A percentile compares a stretch with the other conserved stretches of the same genome.
Conservation (phyloP, 306 rosid species). For the Rosa lucieae region DNA sequence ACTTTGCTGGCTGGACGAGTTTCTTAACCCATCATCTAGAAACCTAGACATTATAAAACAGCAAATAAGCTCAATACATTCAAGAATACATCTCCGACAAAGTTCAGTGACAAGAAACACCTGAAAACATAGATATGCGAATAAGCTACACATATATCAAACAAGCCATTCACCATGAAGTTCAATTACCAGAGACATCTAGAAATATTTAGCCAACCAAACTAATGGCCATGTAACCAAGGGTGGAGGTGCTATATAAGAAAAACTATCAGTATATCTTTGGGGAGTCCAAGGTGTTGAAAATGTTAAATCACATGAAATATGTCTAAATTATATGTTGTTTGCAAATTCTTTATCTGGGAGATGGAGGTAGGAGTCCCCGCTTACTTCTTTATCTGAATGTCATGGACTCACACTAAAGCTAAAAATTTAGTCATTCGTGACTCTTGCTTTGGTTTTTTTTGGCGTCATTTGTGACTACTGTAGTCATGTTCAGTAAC, state of each 20-base stretch:
- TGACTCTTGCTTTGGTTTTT: not conserved
- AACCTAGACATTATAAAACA: not conserved
- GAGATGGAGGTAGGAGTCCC: not conserved
- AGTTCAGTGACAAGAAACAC: constrained; percentile 4
- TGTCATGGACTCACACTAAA: not conserved
- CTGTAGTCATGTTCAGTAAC: too few species aligned
- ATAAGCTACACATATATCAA: not conserved
- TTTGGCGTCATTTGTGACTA: not conserved
- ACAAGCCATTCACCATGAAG: constrained; percentile 6
- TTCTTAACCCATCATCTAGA: not conserved
- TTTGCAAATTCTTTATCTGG: not conserved
- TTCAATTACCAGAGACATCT: constrained; percentile 1
- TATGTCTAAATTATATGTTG: not conserved
- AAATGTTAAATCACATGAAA: not conserved
- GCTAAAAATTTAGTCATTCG: not conserved
- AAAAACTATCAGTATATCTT: not conserved
- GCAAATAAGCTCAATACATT: not conserved
- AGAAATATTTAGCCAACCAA: not conserved
- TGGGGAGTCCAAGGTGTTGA: not conserved
- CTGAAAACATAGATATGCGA: not conserved
- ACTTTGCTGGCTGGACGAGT: not conserved
- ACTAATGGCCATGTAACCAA: not conserved
- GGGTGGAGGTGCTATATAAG: too few species aligned
- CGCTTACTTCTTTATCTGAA: not conserved
- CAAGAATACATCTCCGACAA: not conserved